Base-by-base conservation (phyloP, 2,329 filamentous ascomycete species). In the Lasiodiplodia hormozganensis region DNA sequence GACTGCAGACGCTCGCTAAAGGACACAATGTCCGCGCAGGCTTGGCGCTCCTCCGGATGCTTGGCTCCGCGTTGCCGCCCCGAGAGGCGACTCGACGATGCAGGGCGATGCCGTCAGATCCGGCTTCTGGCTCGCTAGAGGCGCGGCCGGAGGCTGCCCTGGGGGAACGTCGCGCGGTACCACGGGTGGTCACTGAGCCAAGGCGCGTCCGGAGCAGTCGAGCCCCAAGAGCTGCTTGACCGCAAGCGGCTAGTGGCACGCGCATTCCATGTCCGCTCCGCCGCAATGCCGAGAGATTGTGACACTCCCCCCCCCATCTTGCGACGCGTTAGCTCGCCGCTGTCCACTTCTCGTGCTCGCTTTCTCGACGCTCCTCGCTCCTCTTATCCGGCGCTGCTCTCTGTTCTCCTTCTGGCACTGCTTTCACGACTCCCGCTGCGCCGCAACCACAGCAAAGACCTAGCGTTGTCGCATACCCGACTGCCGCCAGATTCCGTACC, bases 211-310 rank as follows among this genome's bases (percentile, higher is more conserved):
- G 56, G 56, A 57, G 57, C 36, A 60, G 57, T 21, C 34, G 54
- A 31, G 18, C 57, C 31, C 57, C 36, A 60, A 60, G 57, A 60
- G 57, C 57, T 47, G 57, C 57, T 60, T 60, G 57, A 31, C 57
- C 38, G 23, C 57, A 60, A 60, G 18, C 25, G 25, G 58, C 58
- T 51, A 62, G 58, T 49, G 25, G 40, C 58, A 49, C 58, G 40
- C 40, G 40, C 60, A 52, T 64, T 40, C 60, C 43, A 53, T 8
- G 25, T 38, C 60, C 47, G 60, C 60, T 64, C 60, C 60, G 60
- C 60, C 60, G 47, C 60, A 64, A 64, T 52, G 60, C 60, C 60
- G 60, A 64, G 60, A 52, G 58, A 62, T 62, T 49, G 58, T 49
- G 40, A 62, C 58, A 62, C 58, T 62, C 58, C 56, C 51, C 56